A percentile compares a stretch with the other conserved stretches of the same genome.
Evolutionary conservation across 2,329 filamentous ascomycete species (phyloP).

Genomic region (Aspergillus brunneoviolaceus): DNA sequence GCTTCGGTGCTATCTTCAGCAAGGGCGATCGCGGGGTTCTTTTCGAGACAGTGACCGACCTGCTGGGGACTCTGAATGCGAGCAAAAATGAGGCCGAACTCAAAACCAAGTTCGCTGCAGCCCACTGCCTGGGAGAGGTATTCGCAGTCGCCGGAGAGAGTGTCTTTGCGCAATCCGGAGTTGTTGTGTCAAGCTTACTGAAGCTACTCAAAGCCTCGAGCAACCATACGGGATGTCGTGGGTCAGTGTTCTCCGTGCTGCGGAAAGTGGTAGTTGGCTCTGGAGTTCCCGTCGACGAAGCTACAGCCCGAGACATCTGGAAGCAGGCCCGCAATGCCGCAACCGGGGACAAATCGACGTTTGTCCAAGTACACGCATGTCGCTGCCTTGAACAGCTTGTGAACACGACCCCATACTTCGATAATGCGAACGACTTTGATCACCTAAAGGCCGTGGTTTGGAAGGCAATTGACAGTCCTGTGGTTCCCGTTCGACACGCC

Average conservation of each 20-base stretch:
- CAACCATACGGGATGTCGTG: slow-evolving; percentile 77
- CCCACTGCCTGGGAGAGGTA: slow-evolving; percentile 81
- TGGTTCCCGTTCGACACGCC: slow-evolving; percentile 74
- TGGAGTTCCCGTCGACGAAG: slow-evolving; percentile 75
- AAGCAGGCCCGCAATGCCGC: slow-evolving; percentile 81
- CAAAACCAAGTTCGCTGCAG: slow-evolving; percentile 80
- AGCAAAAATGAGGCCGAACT: slow-evolving; percentile 78
- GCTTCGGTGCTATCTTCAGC: slow-evolving; percentile 76
- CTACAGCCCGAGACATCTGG: slow-evolving; percentile 84
- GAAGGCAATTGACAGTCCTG: slow-evolving; percentile 80
- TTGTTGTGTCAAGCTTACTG: slow-evolving; percentile 69
- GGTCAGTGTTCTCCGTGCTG: slow-evolving; percentile 72
- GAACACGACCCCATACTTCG: slow-evolving; percentile 74
- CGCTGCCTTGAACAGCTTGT: slow-evolving; percentile 74
- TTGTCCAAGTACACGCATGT: slow-evolving; percentile 77
- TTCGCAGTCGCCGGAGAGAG: slow-evolving; percentile 93
- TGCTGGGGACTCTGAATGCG: slow-evolving; percentile 69
- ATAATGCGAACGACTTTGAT: slow-evolving; percentile 87
- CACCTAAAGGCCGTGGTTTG: slow-evolving; percentile 77
- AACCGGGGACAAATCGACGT: slow-evolving; percentile 74
- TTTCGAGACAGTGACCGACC: slow-evolving; percentile 91
- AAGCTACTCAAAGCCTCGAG: slow-evolving; percentile 78
- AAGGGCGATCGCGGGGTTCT: slow-evolving; percentile 87
- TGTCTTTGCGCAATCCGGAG: slow-evolving; percentile 75
- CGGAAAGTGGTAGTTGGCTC: slow-evolving; percentile 76